These are phyloP conservation scores for Lactarius deliciosus DNA, from an alignment of 768 basidiomycete genomes.

Conservation along the genomic window DNA sequence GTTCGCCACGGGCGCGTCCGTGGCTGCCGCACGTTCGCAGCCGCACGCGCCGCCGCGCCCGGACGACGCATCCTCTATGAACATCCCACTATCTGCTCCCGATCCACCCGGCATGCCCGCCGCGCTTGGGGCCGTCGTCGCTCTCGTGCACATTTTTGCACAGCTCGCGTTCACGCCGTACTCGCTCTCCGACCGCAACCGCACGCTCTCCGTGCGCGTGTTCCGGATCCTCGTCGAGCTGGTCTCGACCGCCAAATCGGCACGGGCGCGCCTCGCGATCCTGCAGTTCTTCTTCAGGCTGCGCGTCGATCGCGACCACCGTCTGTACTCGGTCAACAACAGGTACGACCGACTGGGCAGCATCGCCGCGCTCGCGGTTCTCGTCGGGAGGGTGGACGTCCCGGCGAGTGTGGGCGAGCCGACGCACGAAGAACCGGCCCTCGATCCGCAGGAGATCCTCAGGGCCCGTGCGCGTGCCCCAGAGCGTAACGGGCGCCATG, in stretches of 20 bases:
- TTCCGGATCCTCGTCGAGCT: slow-evolving; percentile 54
- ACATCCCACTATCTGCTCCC: slow-evolving; percentile 31
- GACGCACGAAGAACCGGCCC: slow-evolving; percentile 21
- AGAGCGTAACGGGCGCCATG: slow-evolving; percentile 29
- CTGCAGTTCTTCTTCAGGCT: slow-evolving; percentile 88
- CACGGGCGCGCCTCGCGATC: slow-evolving; percentile 63
- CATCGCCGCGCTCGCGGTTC: slow-evolving; percentile 54
- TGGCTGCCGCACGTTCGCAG: slow-evolving; percentile 55
- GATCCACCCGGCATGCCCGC: slow-evolving; percentile 37
- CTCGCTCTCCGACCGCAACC: slow-evolving; percentile 46
- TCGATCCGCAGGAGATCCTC: slow-evolving; percentile 22
- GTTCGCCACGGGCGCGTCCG: slow-evolving; percentile 43
- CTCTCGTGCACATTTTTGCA: slow-evolving; percentile 64
- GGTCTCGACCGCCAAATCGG: slow-evolving; percentile 46
- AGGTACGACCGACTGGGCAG: slow-evolving; percentile 59
- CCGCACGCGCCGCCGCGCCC: slow-evolving; percentile 45
- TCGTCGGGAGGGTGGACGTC: slow-evolving; percentile 55
- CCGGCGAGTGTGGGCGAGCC: slow-evolving; percentile 15
- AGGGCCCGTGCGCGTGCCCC: slow-evolving; percentile 28
- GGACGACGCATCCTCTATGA: slow-evolving; percentile 37
- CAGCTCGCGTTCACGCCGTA: slow-evolving; percentile 71
- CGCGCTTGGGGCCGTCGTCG: slow-evolving; percentile 59
- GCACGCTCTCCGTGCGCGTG: slow-evolving; percentile 53
- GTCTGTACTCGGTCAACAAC: slow-evolving; percentile 64
- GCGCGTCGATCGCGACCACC: slow-evolving; percentile 87